A percentile compares a stretch with the other conserved stretches of the same genome.
phyloP scores from a whole-genome alignment of 2,329 filamentous ascomycete species.

The Dothistroma septosporum region DNA sequence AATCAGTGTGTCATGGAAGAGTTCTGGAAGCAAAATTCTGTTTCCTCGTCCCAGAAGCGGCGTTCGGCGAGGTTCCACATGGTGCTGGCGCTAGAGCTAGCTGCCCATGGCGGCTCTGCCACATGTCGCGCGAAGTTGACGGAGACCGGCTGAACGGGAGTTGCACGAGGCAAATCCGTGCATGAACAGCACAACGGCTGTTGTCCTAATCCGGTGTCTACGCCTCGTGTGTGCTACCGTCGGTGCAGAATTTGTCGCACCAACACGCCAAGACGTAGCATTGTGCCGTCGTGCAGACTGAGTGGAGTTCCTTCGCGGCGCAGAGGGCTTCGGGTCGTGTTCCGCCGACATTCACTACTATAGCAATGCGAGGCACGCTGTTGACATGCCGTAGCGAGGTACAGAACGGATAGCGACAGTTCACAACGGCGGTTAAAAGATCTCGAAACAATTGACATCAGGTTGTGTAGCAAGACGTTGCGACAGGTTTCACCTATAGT shows the following conservation, averaged over 20 bases:
- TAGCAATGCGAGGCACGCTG: background rate
- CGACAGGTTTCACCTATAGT: background rate
- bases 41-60: background rate
- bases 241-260: background rate
- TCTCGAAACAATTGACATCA: background rate
- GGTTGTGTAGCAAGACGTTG: background rate
- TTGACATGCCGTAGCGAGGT: background rate
- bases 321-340: conserved; percentile 2
- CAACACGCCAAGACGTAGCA: background rate
- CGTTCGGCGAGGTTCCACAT: background rate
- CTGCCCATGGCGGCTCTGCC: background rate
- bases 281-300: background rate
- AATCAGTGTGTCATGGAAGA: conserved; percentile 14
- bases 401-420: background rate
- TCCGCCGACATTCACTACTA: conserved; percentile 7
- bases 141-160: background rate
- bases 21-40: conserved; percentile 8
- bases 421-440: background rate
- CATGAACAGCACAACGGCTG: background rate
- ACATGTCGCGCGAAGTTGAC: background rate
- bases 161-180: background rate
- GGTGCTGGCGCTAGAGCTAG: conserved; percentile 1
- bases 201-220: background rate
- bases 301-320: conserved; percentile 6
- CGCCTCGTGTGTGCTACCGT: conserved; percentile 1